Conservation (phyloP, 2,329 filamentous ascomycete species). For the Lizonia empirigonia region DNA sequence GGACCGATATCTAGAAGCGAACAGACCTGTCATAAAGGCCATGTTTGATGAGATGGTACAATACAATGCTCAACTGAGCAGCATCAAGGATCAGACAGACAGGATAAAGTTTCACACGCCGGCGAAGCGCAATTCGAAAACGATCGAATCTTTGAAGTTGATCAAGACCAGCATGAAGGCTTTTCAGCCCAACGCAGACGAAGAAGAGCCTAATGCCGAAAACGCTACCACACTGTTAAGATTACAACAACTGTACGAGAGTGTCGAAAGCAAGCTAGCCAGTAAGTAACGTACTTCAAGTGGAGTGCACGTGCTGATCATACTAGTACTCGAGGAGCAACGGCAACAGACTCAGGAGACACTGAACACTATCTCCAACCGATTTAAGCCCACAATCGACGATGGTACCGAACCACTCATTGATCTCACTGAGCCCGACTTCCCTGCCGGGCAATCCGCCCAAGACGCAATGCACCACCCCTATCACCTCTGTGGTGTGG, state of each 20-base stretch:
- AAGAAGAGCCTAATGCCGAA: conserved; percentile 18
- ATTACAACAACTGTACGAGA: conserved; percentile 38
- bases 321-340: conserved; percentile 51
- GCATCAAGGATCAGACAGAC: conserved; percentile 45
- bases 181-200: conserved; percentile 30
- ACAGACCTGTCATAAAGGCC: conserved; percentile 53
- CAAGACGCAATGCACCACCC: conserved; percentile 42
- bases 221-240: conserved; percentile 32
- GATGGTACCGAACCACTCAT: conserved; percentile 26
- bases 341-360: conserved; percentile 50
- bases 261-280: conserved; percentile 41
- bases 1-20: conserved; percentile 64
- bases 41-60: conserved; percentile 53
- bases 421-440: conserved; percentile 35
- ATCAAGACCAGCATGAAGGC: conserved; percentile 48
- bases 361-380: conserved; percentile 52
- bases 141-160: conserved; percentile 46
- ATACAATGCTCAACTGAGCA: conserved; percentile 34
- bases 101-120: conserved; percentile 44
- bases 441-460: conserved; percentile 27
- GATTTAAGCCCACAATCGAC: conserved; percentile 54
- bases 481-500: conserved; percentile 64
- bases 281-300: conserved; percentile 21
- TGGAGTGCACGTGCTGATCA: conserved; percentile 12
- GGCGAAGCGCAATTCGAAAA: conserved; percentile 33